Percentiles rank a stretch among this genome's conserved stretches.
These are phyloP conservation scores for Nosema bombycis DNA, from an alignment of 371 early-diverging fungal species.

Conservation along the genomic window DNA sequence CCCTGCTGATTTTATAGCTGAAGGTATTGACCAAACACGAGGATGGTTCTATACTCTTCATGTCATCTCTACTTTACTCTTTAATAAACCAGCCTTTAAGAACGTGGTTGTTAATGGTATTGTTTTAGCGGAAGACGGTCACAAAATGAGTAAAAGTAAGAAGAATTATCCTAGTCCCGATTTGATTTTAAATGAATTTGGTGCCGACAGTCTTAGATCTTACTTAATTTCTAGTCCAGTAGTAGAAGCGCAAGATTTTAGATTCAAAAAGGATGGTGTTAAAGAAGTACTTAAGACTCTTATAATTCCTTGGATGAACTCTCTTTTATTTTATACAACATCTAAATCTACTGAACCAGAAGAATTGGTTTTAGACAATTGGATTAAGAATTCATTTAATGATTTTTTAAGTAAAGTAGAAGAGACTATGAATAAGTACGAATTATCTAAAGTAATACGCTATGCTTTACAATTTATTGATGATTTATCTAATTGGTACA, in stretches of 20 bases:
- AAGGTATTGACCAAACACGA: slow-evolving; percentile 98
- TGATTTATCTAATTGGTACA: slow-evolving; percentile 95
- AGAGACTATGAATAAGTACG: slow-evolving; percentile 67
- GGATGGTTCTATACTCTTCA: slow-evolving; percentile 99
- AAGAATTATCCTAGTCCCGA: slow-evolving; percentile 98
- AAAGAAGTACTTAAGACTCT: slow-evolving; percentile 86
- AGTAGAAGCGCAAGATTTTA: slow-evolving; percentile 88
- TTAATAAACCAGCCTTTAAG: slow-evolving; percentile 92
- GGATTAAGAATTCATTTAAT: slow-evolving; percentile 56
- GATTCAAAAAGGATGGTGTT: slow-evolving; percentile 94
- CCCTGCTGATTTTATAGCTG: slow-evolving; percentile 99
- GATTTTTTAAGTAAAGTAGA: slow-evolving; percentile 49
- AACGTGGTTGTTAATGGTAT: slow-evolving; percentile 97
- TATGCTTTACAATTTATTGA: slow-evolving; percentile 82
- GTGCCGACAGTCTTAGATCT: slow-evolving; percentile 88
- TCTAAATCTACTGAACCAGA: slow-evolving; percentile 67
- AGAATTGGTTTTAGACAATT: slow-evolving; percentile 53
- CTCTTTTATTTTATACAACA: slow-evolving; percentile 85
- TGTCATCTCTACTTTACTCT: slow-evolving; percentile 92
- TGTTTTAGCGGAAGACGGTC: slow-evolving; percentile 93
- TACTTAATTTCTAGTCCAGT: slow-evolving; percentile 97
- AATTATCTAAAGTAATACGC: slow-evolving; percentile 88
- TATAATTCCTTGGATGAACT: slow-evolving; percentile 96
- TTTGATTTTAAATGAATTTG: slow-evolving; percentile 77
- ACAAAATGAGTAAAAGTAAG: slow-evolving; percentile 98